phyloP scores from a whole-genome alignment of 352 stramenopile genomes.

The Globisporangium paddicum region DNA sequence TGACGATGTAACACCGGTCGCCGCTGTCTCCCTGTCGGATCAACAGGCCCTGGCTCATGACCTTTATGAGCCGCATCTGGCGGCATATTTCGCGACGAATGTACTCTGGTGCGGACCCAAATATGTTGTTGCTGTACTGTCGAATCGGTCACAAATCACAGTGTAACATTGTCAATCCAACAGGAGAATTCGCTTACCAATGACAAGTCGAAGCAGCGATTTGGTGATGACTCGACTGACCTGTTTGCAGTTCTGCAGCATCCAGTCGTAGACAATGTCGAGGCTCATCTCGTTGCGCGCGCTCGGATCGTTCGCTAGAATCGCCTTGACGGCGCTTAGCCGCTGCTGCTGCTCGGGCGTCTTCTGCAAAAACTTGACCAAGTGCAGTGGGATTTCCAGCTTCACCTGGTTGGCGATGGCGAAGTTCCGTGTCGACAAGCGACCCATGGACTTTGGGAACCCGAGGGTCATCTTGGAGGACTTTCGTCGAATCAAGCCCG shows the following conservation, averaged over 20 bases:
- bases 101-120: slow-evolving; percentile 66
- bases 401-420: slow-evolving; percentile 7
- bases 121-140: slow-evolving; percentile 80
- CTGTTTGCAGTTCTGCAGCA: slow-evolving; percentile 77
- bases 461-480: slow-evolving; percentile 11
- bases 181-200: too few species aligned
- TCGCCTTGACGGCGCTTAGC: slow-evolving; percentile 46
- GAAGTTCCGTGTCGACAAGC: not conserved
- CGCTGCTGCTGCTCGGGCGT: slow-evolving; percentile 44
- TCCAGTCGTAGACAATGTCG: slow-evolving; percentile 71
- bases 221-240: slow-evolving; percentile 7
- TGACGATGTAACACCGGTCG: slow-evolving; percentile 75
- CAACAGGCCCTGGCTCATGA: slow-evolving; percentile 42
- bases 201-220: not conserved
- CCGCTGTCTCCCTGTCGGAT: slow-evolving; percentile 72
- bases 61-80: slow-evolving; percentile 67
- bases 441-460: slow-evolving; percentile 1
- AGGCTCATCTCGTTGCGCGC: slow-evolving; percentile 61
- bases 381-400: slow-evolving; percentile 35
- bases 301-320: slow-evolving; percentile 43
- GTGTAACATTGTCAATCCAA: not conserved
- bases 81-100: slow-evolving; percentile 74
- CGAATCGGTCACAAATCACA: not conserved
- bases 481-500: slow-evolving; percentile 15
- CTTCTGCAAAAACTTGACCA: slow-evolving; percentile 56